Base-by-base conservation (phyloP, 2,329 filamentous ascomycete species). In the Truncatella angustata region DNA sequence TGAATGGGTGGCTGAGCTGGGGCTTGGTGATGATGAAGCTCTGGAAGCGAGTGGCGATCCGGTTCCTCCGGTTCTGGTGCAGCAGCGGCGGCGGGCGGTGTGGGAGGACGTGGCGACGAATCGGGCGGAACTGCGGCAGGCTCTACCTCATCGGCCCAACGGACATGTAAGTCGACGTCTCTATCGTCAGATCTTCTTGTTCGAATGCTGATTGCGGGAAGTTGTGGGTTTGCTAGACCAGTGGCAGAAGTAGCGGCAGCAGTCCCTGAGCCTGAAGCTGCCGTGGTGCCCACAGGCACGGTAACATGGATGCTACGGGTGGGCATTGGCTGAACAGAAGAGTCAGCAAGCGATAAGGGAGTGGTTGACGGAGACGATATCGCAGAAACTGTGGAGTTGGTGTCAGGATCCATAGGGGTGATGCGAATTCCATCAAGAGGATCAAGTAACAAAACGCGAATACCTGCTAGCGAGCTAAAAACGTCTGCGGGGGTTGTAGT, bases 141-240 rank as follows among this genome's bases (percentile, higher is more conserved):
- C 7, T 9, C 20, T 20, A 6, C 40, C 14, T 48, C 20, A 26
- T 52, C 50, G 4, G 20, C 26, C 50, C 50, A 52, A 16, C 43
- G 50, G 10, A 52, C 50, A 12, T 34, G 50, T 18, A 52, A 26
- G 5, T 47, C 32, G 10, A 52, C 6, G 7, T 36, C 36, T 14
- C 50, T 43, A 16, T 20, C 21, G n/a, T 44, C 34, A 12, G 43
- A n/a, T 5, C 28, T 16, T 16, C 10, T 32, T n/a, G 44, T 44
- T 10, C 44, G 34, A 5, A 52, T 34, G 12, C 28, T 16, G 21
- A 43, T 18, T 11, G 16, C 20, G 36, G 36, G 5, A 4, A 10
- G 20, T 14, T 32, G 28, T 14, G 28, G 36, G 18, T 3, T 9
- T 12, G 3, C 23, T 4, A 11, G 3, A 12, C 20, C 14, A 24